phyloP scores from a whole-genome alignment of 2,329 filamentous ascomycete genomes.

The Lecanicillium sp. region DNA sequence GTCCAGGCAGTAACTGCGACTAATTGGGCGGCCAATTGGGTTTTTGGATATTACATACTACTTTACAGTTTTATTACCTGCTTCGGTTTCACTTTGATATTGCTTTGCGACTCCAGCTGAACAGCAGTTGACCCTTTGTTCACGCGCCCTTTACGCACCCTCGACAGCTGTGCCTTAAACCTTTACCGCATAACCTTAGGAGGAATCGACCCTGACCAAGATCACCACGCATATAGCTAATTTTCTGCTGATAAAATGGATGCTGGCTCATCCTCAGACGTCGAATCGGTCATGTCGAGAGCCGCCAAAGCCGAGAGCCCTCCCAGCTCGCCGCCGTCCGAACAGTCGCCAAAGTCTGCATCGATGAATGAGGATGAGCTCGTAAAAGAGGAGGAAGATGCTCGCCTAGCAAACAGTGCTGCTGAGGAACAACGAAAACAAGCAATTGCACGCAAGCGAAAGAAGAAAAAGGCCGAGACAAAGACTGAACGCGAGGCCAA shows the following conservation, averaged over 20 bases:
- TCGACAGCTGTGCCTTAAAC: too few species aligned
- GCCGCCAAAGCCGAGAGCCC: conserved; percentile 8
- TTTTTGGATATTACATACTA: too few species aligned
- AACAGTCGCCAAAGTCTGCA: conserved; percentile 5
- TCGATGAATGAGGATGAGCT: conserved; percentile 17
- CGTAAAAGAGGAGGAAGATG: conserved; percentile 27
- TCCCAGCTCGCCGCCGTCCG: conserved; percentile 10
- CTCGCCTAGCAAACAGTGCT: conserved; percentile 30
- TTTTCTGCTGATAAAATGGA: conserved; percentile 19
- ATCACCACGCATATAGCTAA: too few species aligned
- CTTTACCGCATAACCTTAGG: too few species aligned
- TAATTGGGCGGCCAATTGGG: too few species aligned
- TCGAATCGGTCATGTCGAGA: conserved; percentile 17
- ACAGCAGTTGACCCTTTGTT: too few species aligned
- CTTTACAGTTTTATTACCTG: too few species aligned
- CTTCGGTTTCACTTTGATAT: too few species aligned
- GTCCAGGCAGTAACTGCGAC: too few species aligned
- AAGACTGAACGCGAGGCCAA: conserved; percentile 49
- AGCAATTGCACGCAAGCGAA: conserved; percentile 29
- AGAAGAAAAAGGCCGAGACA: conserved; percentile 40
- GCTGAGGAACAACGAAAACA: conserved; percentile 39
- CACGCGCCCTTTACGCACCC: too few species aligned
- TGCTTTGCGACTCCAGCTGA: too few species aligned
- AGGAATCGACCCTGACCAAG: too few species aligned
- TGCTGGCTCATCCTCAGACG: conserved; percentile 20